Base-by-base conservation (phyloP, 1,139 yeast species). In the Suhomyces anneliseae region DNA sequence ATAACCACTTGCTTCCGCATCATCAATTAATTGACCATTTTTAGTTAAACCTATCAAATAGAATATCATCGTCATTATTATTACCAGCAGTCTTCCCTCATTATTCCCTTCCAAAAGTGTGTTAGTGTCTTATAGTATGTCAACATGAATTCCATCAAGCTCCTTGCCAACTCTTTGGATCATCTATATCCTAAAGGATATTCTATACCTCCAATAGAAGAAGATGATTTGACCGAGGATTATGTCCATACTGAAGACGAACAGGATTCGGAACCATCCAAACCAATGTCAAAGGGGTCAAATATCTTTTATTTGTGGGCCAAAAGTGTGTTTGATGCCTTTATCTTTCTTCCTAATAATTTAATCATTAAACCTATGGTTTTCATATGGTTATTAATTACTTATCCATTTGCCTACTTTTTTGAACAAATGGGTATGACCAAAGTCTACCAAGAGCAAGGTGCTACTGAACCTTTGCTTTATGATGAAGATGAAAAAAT, bases 361-460 rank as follows among this genome's bases (percentile, higher is more conserved):
- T 48, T 80, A 3, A 53, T 80, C 8, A 53, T 74, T 29, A 70
- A 72, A 42, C 87, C 87, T 1, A 46, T 78, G 19, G 51, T 65
- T 10, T 69, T 72, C 46, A 35, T 72, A 1, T 69, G 83, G 74
- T 69, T 66, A 46, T 52, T 80, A 14, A 39, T 77, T 12, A 72
- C 81, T 1, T 78, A 74, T 56, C 87, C 87, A 1, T 61, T 81
- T 50, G 65, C 73, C 36, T 58, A 78, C 42, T 54, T 78, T 11
- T 60, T 63, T 40, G 64, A 61, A 39, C 58, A 56, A 35, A 46
- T 40, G 40, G 58, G 57, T 9, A 40, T 54, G 38, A 44, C 52
- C 39, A 43, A 42, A 33, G 11, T 39, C n/a, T 39, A 24, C 26
- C 33, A 27, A 10, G 43, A 34, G 10, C 24, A 35, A 6, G 9